A percentile compares a stretch with the other conserved stretches of the same genome.
Conservation (phyloP, 1,284 basidiomycete genomes). For the Boletus chippewaensis region DNA sequence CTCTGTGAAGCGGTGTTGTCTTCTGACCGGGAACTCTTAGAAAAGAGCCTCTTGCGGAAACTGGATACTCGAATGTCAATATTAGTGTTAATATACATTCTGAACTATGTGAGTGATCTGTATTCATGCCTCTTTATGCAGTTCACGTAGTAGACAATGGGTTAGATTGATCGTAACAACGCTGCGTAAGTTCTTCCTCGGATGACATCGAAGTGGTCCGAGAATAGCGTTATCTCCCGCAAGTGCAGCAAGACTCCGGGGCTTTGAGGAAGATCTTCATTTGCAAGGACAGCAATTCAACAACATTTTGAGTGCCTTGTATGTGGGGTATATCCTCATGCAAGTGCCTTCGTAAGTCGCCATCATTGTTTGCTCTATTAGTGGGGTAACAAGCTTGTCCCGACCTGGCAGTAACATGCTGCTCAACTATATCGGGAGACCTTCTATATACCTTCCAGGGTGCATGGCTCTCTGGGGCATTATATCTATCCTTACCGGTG, state of each 20-base stretch:
- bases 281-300: constrained; percentile 51
- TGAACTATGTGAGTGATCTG: constrained; percentile 44
- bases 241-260: constrained; percentile 28
- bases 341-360: constrained; percentile 45
- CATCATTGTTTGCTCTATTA: background rate
- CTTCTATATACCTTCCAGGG: constrained; percentile 66
- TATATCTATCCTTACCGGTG: constrained; percentile 58
- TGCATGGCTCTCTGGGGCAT: constrained; percentile 73
- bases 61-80: constrained; percentile 46
- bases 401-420: constrained; percentile 56
- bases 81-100: constrained; percentile 48
- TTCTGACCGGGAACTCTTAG: constrained; percentile 7
- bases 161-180: constrained; percentile 64
- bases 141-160: background rate
- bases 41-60: constrained; percentile 25
- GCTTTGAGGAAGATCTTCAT: constrained; percentile 30
- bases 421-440: constrained; percentile 63
- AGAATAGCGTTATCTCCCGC: constrained; percentile 1
- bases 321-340: constrained; percentile 62
- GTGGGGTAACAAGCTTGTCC: background rate
- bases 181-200: constrained; percentile 40
- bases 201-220: constrained; percentile 1
- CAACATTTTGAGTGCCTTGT: constrained; percentile 67
- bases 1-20: background rate
- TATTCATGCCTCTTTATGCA: background rate